Conservation (phyloP, 768 basidiomycete species). For the Lactifluus pinguis region DNA sequence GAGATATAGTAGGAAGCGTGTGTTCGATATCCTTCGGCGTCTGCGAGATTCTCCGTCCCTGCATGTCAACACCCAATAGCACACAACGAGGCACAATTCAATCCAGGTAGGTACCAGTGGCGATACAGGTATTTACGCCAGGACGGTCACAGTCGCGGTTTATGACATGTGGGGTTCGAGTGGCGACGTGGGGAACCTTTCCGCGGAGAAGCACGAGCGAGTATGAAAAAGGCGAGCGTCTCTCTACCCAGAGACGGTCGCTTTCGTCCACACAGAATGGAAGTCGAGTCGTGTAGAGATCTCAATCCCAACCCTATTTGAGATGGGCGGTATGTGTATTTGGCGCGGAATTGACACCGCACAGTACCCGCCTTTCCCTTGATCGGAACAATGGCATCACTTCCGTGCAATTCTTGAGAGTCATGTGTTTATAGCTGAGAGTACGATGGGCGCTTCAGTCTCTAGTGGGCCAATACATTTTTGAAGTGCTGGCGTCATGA, state of each 20-base stretch:
- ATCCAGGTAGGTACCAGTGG: background rate
- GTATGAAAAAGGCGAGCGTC: background rate
- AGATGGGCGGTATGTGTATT: background rate
- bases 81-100: conserved; percentile 6
- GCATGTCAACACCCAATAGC: background rate
- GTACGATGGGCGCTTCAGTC: conserved; percentile 10
- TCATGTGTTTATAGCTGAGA: conserved; percentile 13
- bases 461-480: conserved; percentile 16
- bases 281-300: background rate
- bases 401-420: conserved; percentile 6
- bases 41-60: conserved; percentile 34
- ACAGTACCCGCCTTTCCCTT: conserved; percentile 6
- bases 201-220: background rate
- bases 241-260: background rate
- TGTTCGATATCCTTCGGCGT: conserved; percentile 43
- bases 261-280: background rate
- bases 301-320: background rate
- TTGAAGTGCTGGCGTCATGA: conserved; percentile 11
- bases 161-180: background rate
- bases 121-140: background rate
- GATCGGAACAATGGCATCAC: conserved; percentile 5
- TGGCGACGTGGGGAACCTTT: background rate
- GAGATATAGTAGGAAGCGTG: conserved; percentile 42
- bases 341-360: conserved; percentile 10
- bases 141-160: background rate